Evolutionary conservation across 768 basidiomycete genomes (phyloP), one percentile per base, ranked within the genome.

Genomic region (Suillus brevipes): DNA sequence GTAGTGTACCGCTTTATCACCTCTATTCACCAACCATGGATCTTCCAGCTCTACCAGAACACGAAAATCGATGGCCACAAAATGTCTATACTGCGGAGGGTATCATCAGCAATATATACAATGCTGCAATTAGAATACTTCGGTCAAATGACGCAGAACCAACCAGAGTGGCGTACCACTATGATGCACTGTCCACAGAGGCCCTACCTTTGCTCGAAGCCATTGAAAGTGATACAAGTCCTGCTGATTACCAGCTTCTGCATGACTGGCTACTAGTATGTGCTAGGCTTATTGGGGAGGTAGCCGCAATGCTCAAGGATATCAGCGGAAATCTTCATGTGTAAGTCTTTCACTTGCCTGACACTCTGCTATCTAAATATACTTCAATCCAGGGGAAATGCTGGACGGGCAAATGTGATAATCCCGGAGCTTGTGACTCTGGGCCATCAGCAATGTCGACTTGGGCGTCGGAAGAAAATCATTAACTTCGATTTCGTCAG

Each of bases 381-480:
- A 42, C 38, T 2, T 42, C 8, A 16, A 42, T 42, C 14, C 6
- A 43, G 43, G 43, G 43, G 20, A 43, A 43, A 20, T 20, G 20
- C 18, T 20, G 20, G 7, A 43, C 43, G 18, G 18, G 20, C 43
- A 9, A 43, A 62, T 14, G 45, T 62, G 2, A 7, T 6, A 2
- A 58, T 68, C 5, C 67, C 67, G 23, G 23, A 62, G 13, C 52
- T 53, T 31, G 62, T 66, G 4, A 60, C 38, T 6, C n/a, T 28
- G 14, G 28, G 43, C 5, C 25, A 37, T 12, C 66, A 59, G 20
- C 57, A 64, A 18, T 2, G 10, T 4, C 55, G 13, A 4, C 31
- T 31, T 31, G 67, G 69, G 25, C 57, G 28, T 16, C 67, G 61
- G 3, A 18, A 18, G 16, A 70, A 70, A 25, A 34, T 18, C 6